These are phyloP conservation scores for Omphalotus olearius DNA, from an alignment of 1,284 basidiomycete genomes.

Conservation along the genomic window DNA sequence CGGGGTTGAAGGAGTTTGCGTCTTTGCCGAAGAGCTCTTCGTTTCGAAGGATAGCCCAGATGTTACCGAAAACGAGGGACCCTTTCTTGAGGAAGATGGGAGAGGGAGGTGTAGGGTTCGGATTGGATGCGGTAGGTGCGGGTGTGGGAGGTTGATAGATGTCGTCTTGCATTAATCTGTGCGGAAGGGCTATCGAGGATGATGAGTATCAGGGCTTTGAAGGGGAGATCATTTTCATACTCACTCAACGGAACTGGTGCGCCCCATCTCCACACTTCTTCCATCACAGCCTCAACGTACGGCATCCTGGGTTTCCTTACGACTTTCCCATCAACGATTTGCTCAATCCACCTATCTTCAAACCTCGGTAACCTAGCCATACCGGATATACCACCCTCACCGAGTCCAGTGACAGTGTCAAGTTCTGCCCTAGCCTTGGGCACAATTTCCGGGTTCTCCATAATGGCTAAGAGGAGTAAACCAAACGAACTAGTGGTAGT, in stretches of 20 bases:
- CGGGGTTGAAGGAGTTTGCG: conserved; percentile 12
- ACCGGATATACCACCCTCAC: not conserved
- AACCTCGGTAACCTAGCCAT: conserved; percentile 41
- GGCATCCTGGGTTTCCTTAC: conserved; percentile 9
- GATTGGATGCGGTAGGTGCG: not conserved
- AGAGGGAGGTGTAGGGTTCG: conserved; percentile 1
- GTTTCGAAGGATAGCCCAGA: conserved; percentile 11
- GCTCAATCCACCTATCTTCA: conserved; percentile 33
- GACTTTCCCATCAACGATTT: conserved; percentile 2
- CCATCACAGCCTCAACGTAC: conserved; percentile 39
- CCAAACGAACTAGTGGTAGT: conserved; percentile 47
- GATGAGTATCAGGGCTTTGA: not conserved
- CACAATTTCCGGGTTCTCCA: conserved; percentile 44
- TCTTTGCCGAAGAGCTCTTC: conserved; percentile 9
- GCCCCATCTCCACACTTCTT: conserved; percentile 47
- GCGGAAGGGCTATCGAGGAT: conserved; percentile 34
- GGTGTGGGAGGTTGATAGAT: conserved; percentile 27
- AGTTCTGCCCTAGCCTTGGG: conserved; percentile 29
- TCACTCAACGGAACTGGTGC: conserved; percentile 48
- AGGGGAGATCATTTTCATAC: conserved; percentile 15
- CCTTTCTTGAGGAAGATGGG: conserved; percentile 12
- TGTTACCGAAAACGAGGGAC: conserved; percentile 14
- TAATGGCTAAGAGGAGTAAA: conserved; percentile 58
- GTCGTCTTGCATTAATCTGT: conserved; percentile 44
- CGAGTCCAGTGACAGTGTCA: conserved; percentile 25